Evolutionary conservation across 176 grass and related monocot genomes (phyloP).

Genomic region (Juncus inflexus): DNA sequence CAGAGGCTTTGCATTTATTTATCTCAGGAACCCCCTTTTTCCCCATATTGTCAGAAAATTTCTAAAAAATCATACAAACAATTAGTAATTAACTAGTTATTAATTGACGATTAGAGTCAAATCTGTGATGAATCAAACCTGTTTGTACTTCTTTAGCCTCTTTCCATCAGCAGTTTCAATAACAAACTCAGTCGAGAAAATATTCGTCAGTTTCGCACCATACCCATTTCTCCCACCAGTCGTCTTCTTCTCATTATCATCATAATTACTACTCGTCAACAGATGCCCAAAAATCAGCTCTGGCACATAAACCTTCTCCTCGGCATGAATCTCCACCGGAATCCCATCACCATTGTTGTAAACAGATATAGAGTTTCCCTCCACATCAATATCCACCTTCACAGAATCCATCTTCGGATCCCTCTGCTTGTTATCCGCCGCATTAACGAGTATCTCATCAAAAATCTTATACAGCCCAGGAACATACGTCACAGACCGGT

Average conservation of each 20-base stretch:
- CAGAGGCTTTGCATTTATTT: constrained; percentile 58
- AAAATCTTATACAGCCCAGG: constrained; percentile 97
- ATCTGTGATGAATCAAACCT: constrained; percentile 36
- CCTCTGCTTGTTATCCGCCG: constrained; percentile 96
- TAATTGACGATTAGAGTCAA: neutral
- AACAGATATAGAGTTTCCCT: constrained; percentile 47
- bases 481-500: constrained; percentile 59
- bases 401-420: constrained; percentile 74
- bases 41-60: constrained; percentile 80
- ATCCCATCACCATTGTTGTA: constrained; percentile 87
- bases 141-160: constrained; percentile 70
- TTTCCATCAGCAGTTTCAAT: constrained; percentile 73
- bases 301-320: constrained; percentile 85
- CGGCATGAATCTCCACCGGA: constrained; percentile 81
- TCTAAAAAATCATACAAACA: constrained; percentile 26
- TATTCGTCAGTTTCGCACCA: constrained; percentile 90
- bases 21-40: constrained; percentile 69
- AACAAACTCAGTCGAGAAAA: constrained; percentile 92
- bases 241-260: constrained; percentile 82
- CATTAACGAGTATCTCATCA: constrained; percentile 97
- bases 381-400: constrained; percentile 70
- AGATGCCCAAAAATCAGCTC: constrained; percentile 96
- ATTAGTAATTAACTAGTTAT: neutral
- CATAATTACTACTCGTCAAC: constrained; percentile 94
- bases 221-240: constrained; percentile 95